A percentile compares a stretch with the other conserved stretches of the same genome.
Evolutionary conservation across 2,329 filamentous ascomycete species (phyloP).

Genomic region (Exophiala oligosperma): DNA sequence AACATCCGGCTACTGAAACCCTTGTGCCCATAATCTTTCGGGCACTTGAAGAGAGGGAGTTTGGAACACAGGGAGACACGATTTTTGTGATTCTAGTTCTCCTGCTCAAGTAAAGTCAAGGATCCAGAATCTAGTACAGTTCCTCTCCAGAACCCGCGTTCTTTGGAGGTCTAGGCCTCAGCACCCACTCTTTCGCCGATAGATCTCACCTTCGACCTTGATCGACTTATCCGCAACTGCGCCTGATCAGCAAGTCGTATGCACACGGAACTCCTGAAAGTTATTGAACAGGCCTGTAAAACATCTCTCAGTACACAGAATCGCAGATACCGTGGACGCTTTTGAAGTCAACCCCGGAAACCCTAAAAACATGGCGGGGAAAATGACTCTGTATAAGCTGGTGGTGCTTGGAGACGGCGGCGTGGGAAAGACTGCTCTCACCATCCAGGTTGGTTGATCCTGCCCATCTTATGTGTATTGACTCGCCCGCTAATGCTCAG

Average conservation of each 20-base stretch:
- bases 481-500: slow-evolving; percentile 8
- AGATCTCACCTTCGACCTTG: neutral
- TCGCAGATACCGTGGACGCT: slow-evolving; percentile 1
- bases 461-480: neutral
- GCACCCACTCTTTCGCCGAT: slow-evolving; percentile 1
- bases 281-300: slow-evolving; percentile 4
- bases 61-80: neutral
- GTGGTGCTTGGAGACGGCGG: slow-evolving; percentile 93
- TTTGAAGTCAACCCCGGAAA: slow-evolving; percentile 13
- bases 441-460: slow-evolving; percentile 63
- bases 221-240: slow-evolving; percentile 5
- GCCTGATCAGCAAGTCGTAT: slow-evolving; percentile 9
- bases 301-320: slow-evolving; percentile 3
- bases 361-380: slow-evolving; percentile 69
- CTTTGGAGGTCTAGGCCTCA: slow-evolving; percentile 17
- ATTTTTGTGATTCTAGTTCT: neutral
- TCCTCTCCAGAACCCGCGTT: neutral
- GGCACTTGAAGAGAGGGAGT: neutral
- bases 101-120: neutral
- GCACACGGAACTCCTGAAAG: slow-evolving; percentile 1
- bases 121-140: neutral
- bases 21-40: neutral
- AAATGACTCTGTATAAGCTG: slow-evolving; percentile 95
- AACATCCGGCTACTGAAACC: neutral
- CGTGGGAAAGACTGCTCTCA: slow-evolving; percentile 90